phyloP scores from a whole-genome alignment of 495 filamentous ascomycete species.

The Hypomontagnella submonticulosa region DNA sequence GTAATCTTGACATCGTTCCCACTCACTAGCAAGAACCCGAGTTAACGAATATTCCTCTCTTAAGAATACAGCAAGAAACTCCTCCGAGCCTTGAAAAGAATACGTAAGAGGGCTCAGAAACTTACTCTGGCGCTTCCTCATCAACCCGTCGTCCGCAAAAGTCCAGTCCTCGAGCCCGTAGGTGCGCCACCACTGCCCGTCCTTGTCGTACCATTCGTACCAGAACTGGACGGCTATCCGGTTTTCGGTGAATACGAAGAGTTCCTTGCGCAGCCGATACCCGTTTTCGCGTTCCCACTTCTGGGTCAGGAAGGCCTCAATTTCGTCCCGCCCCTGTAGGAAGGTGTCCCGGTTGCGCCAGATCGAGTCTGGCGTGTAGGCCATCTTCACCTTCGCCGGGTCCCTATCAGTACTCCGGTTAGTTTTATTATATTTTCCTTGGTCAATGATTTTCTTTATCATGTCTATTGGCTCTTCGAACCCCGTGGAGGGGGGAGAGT shows the following conservation, averaged over 20 bases:
- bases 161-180: conserved; percentile 96
- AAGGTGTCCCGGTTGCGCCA: conserved; percentile 86
- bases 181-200: conserved; percentile 87
- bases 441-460: not conserved
- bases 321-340: conserved; percentile 72
- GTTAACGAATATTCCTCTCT: not conserved
- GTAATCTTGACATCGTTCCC: conserved; percentile 83
- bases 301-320: conserved; percentile 74
- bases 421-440: conserved; percentile 6
- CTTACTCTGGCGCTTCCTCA: conserved; percentile 80
- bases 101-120: not conserved
- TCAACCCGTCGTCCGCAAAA: conserved; percentile 79
- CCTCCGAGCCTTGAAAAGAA: not conserved
- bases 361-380: conserved; percentile 80
- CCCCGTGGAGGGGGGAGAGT: not conserved
- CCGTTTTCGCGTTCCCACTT: conserved; percentile 82
- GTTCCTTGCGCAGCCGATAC: conserved; percentile 85
- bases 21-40: conserved; percentile 64
- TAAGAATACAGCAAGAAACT: too few species aligned
- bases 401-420: conserved; percentile 58
- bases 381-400: conserved; percentile 70
- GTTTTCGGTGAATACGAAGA: conserved; percentile 79
- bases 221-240: conserved; percentile 90
- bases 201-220: conserved; percentile 84
- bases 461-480: not conserved